Evolutionary conservation across 2,329 filamentous ascomycete species (phyloP).

Genomic region (Colletotrichum lupini): DNA sequence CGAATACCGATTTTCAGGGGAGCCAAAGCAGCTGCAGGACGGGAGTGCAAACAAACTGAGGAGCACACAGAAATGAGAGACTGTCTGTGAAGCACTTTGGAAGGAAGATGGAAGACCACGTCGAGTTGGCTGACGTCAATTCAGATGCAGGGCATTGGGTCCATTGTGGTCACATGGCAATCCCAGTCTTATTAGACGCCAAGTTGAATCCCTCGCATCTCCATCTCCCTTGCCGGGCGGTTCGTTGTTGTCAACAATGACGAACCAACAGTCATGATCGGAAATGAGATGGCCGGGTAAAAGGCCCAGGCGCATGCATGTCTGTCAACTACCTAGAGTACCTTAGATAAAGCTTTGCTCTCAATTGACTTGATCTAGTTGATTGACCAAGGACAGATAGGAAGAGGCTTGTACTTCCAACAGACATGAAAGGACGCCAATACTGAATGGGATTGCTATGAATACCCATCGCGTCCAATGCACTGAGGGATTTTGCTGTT

Average conservation of each 20-base stretch:
- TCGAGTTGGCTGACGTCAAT: conserved; percentile 28
- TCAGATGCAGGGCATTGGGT: background rate
- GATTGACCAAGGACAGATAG: background rate
- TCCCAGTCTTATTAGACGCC: conserved; percentile 2
- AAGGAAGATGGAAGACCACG: background rate
- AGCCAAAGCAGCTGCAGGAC: background rate
- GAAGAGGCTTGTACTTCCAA: background rate
- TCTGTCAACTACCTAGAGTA: background rate
- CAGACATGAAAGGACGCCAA: background rate
- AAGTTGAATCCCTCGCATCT: background rate
- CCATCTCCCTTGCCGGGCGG: background rate
- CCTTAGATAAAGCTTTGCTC: background rate
- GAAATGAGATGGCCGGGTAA: background rate
- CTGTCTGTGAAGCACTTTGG: background rate
- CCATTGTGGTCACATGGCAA: background rate
- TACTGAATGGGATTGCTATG: background rate
- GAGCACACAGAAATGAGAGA: background rate
- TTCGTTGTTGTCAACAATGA: background rate
- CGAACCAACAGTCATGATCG: background rate
- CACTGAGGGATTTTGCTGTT: background rate
- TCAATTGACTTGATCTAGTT: background rate
- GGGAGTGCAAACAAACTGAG: background rate
- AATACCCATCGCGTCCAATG: background rate
- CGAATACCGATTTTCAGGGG: background rate
- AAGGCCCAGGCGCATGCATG: background rate